Evolutionary conservation across 768 basidiomycete species (phyloP), one percentile per base, ranked within the genome.

Genomic region (Clathrus columnatus): DNA sequence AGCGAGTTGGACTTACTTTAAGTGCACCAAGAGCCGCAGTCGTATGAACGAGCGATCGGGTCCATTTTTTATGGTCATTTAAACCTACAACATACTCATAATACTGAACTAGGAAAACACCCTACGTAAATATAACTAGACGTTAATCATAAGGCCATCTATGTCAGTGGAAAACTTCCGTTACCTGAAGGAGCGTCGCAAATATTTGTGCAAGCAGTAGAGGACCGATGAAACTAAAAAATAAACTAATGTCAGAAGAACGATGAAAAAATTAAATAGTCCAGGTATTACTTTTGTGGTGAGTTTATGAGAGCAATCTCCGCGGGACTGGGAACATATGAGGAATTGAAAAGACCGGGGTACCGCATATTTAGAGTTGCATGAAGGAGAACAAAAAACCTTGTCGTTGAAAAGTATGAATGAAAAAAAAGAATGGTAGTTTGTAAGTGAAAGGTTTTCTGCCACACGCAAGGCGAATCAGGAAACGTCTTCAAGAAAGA

Each of bases 171-270:
- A 7, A 21, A 50, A 49, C 11, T 24, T 51, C 4, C 36, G 7
- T 36, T 16, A 54, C 53, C 46, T 54, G 53, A 24, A 54, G 53
- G 48, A 54, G 45, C 5, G 47, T 54, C 21, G 46, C 42, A 7
- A 26, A 8, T 46, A 41, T 41, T 36, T 51, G n/a, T 7, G 28
- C 29, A 7, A 23, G 17, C 7, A 41, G 10, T 8, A 51, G 4
- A 2, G 50, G 50, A 7, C 50, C 50, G 28, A 51, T 23, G 4
- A 36, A 41, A 17, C 30, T 51, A 41, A n/a, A 42, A 17, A 36
- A 36, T 36, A 7, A 21, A 21, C 26, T 3, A 29, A 17, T 4
- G 23, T 14, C n/a, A 8, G 30, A 32, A 51, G 18, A 32, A 51
- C n/a, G 11, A 11, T n/a, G n/a, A n/a, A n/a, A n/a, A n/a, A n/a